These are phyloP conservation scores for Talaromyces islandicus DNA, from an alignment of 2,329 filamentous ascomycete genomes.

Conservation along the genomic window DNA sequence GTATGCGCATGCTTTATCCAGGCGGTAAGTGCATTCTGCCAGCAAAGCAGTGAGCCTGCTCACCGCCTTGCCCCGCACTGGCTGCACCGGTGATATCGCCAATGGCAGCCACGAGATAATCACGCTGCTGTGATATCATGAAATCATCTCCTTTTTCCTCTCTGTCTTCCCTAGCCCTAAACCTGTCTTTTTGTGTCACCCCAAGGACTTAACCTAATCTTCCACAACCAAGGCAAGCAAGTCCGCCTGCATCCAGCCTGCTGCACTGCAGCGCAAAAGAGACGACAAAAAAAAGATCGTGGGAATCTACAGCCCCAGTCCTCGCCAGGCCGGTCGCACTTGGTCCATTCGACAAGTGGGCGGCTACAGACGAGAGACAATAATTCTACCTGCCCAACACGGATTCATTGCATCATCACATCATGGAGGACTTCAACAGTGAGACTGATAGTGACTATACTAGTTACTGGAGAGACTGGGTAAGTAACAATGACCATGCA, in stretches of 20 bases:
- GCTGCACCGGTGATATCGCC: background rate
- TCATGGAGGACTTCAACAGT: conserved; percentile 95
- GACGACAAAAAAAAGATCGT: conserved; percentile 1
- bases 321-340: conserved; percentile 11
- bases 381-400: background rate
- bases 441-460: conserved; percentile 99
- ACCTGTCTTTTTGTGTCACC: background rate
- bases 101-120: background rate
- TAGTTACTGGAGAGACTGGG: conserved; percentile 99
- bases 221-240: background rate
- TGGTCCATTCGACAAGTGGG: conserved; percentile 12
- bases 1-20: background rate
- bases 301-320: conserved; percentile 7
- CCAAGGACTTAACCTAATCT: background rate
- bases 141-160: background rate
- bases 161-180: background rate
- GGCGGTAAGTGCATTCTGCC: background rate
- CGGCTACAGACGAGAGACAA: background rate
- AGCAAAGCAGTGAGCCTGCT: background rate
- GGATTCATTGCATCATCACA: conserved; percentile 12
- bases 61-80: conserved; percentile 15
- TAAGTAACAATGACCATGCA: conserved; percentile 47
- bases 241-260: conserved; percentile 15
- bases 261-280: conserved; percentile 14
- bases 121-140: background rate